phyloP scores from a whole-genome alignment of 495 filamentous ascomycete genomes.

The Trichoderma reesei region DNA sequence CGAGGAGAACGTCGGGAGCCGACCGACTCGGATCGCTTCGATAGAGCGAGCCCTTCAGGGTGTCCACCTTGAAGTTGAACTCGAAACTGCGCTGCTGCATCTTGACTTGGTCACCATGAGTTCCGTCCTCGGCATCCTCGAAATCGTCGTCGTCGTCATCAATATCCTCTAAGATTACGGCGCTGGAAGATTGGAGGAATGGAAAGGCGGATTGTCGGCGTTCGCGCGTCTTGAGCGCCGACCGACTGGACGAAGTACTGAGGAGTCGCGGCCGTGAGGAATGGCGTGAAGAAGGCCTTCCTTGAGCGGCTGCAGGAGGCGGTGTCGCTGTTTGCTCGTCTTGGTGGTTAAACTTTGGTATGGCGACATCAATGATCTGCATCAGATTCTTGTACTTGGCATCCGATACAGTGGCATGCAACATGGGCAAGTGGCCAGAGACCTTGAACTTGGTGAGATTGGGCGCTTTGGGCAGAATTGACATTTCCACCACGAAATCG shows the following conservation, averaged over 20 bases:
- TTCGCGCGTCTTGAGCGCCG: slow-evolving; percentile 17
- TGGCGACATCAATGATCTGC: slow-evolving; percentile 90
- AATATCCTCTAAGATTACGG: slow-evolving; percentile 66
- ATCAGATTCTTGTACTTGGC: slow-evolving; percentile 93
- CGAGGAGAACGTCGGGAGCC: slow-evolving; percentile 70
- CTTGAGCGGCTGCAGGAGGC: slow-evolving; percentile 11
- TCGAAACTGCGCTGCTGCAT: slow-evolving; percentile 84
- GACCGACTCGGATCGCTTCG: slow-evolving; percentile 71
- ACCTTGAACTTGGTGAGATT: slow-evolving; percentile 89
- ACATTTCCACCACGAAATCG: slow-evolving; percentile 83
- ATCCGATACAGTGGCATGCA: slow-evolving; percentile 86
- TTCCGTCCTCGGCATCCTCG: slow-evolving; percentile 51
- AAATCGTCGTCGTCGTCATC: slow-evolving; percentile 54
- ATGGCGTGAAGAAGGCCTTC: slow-evolving; percentile 48
- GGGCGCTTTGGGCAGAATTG: slow-evolving; percentile 86
- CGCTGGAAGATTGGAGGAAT: slow-evolving; percentile 56
- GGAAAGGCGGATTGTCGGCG: slow-evolving; percentile 31
- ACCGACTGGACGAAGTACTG: slow-evolving; percentile 30
- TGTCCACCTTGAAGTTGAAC: slow-evolving; percentile 90
- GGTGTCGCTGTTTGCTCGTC: slow-evolving; percentile 18
- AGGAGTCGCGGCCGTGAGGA: slow-evolving; percentile 47
- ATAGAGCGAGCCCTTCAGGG: slow-evolving; percentile 83
- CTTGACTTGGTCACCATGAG: slow-evolving; percentile 50
- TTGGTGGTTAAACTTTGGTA: slow-evolving; percentile 67
- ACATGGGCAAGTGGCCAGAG: slow-evolving; percentile 81